Conservation (phyloP, 768 basidiomycete species). For the Naganishia friedmannii region DNA sequence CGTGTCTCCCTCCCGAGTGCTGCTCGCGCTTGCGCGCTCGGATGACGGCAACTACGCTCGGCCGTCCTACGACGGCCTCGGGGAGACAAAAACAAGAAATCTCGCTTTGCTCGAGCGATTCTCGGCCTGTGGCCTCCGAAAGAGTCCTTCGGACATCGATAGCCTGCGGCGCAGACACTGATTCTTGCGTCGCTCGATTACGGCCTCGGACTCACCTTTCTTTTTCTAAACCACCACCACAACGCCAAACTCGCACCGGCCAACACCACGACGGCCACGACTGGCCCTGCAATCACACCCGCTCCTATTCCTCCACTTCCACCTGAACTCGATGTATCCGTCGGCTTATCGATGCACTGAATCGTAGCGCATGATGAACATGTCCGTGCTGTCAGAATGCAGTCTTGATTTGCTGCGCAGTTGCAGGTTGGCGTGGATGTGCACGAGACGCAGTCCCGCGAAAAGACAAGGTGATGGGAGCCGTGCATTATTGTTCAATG, state of each 20-base stretch:
- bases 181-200: no score
- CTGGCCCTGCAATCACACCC: slow-evolving; percentile 48
- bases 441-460: slow-evolving; percentile 18
- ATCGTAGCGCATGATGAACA: slow-evolving; percentile 48
- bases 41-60: no score
- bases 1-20: no score
- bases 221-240: slow-evolving; percentile 47
- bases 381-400: slow-evolving; percentile 34
- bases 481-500: slow-evolving; percentile 8
- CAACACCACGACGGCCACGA: slow-evolving; percentile 48
- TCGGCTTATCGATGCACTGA: slow-evolving; percentile 37
- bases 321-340: slow-evolving; percentile 25
- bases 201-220: slow-evolving; percentile 40
- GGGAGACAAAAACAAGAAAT: no score
- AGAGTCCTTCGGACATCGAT: no score
- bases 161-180: no score
- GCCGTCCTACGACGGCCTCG: no score
- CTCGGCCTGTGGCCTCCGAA: no score
- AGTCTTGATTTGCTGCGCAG: slow-evolving; percentile 23
- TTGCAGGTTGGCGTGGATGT: slow-evolving; percentile 23
- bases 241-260: slow-evolving; percentile 39
- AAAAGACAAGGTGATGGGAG: not conserved
- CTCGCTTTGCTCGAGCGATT: no score
- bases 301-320: slow-evolving; percentile 38
- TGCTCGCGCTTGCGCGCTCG: no score